phyloP scores from a whole-genome alignment of 345 rosid species.

The Hibiscus trionum region DNA sequence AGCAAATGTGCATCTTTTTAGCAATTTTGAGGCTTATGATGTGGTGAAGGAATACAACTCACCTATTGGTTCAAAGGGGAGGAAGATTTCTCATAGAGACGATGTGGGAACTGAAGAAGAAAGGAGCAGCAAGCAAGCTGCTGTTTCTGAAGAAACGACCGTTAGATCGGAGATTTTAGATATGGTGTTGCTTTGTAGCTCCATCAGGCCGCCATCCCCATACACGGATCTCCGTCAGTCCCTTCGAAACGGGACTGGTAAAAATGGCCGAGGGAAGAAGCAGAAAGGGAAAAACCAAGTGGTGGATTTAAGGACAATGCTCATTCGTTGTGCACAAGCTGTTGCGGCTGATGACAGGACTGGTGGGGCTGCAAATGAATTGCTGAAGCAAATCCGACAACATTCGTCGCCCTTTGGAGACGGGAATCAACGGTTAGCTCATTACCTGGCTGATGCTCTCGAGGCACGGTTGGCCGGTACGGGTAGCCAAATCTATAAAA shows the following conservation, averaged over 20 bases:
- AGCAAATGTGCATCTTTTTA: constrained; percentile 26
- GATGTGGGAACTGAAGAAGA: constrained; percentile 48
- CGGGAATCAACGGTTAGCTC: constrained; percentile 78
- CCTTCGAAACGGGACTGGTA: constrained; percentile 40
- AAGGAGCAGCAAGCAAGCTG: constrained; percentile 65
- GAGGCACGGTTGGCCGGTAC: constrained; percentile 81
- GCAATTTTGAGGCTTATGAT: constrained; percentile 24
- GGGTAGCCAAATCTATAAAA: constrained; percentile 61
- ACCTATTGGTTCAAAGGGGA: constrained; percentile 27
- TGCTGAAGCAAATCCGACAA: constrained; percentile 69
- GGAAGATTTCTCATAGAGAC: constrained; percentile 44
- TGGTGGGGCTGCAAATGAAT: constrained; percentile 57
- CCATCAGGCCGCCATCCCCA: constrained; percentile 26
- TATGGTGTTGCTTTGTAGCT: constrained; percentile 46
- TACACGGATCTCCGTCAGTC: constrained; percentile 47
- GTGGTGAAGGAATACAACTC: constrained; percentile 28
- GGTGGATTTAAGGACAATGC: constrained; percentile 71
- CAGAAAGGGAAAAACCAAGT: constrained; percentile 53
- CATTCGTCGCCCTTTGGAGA: constrained; percentile 82
- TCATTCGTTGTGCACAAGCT: constrained; percentile 81
- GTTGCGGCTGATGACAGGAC: constrained; percentile 65
- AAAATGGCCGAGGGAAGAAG: constrained; percentile 38
- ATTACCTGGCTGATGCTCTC: constrained; percentile 72
- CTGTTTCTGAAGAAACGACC: constrained; percentile 47
- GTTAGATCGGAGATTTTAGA: constrained; percentile 64